Evolutionary conservation across 306 rosid genomes (phyloP).

Genomic region (Vigna hirtella): DNA sequence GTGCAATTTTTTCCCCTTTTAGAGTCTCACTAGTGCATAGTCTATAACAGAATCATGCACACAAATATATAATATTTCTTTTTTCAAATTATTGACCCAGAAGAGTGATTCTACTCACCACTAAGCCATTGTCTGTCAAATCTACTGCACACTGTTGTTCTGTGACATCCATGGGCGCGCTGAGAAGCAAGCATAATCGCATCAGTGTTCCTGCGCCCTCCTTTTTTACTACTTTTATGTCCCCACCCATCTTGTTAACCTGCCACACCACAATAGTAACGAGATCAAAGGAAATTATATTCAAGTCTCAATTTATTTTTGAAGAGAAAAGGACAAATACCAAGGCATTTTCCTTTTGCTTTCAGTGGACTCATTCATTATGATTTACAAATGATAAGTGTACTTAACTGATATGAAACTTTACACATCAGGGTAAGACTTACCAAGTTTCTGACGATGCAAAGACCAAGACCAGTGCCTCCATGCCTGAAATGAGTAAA

Average conservation of each 20-base stretch:
- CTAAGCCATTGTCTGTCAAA: conserved; percentile 66
- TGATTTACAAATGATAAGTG: conserved; percentile 31
- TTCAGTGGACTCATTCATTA: neutral
- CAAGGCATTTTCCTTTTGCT: neutral
- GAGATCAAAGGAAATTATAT: conserved; percentile 29
- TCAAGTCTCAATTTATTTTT: neutral
- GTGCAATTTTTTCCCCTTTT: neutral
- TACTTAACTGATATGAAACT: conserved; percentile 39
- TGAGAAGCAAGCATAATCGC: conserved; percentile 78
- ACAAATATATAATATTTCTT: neutral
- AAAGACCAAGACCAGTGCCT: conserved; percentile 99
- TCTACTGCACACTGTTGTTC: conserved; percentile 74
- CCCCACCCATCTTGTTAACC: conserved; percentile 99
- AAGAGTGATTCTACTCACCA: conserved; percentile 63
- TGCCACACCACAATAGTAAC: conserved; percentile 46
- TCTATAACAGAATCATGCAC: neutral
- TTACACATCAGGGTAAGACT: neutral
- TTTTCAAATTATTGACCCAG: conserved; percentile 21
- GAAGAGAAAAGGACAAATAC: conserved; percentile 15
- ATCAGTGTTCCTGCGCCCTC: conserved; percentile 89
- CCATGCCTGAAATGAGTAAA: conserved; percentile 83
- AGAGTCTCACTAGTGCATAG: neutral
- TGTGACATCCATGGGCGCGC: conserved; percentile 65
- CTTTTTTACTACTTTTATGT: conserved; percentile 85
- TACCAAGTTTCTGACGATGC: conserved; percentile 95